Evolutionary conservation across 257 asterid genomes (phyloP).

Genomic region (Nicotiana otophora): DNA sequence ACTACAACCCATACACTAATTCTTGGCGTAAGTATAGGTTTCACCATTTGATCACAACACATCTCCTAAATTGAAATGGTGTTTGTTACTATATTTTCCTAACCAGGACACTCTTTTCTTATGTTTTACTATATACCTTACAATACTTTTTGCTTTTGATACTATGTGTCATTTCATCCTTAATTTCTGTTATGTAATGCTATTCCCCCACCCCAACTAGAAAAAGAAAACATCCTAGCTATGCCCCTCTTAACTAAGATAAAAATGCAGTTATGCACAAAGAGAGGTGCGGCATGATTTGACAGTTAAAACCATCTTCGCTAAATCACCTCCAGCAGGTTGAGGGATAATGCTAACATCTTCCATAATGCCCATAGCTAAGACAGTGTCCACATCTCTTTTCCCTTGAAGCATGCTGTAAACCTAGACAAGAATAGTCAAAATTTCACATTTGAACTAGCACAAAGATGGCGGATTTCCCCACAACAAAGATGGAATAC

Average conservation of each 20-base stretch:
- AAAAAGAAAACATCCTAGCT: not conserved
- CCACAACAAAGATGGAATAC: not conserved
- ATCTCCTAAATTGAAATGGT: too few species aligned
- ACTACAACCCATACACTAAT: too few species aligned
- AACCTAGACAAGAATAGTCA: conserved; percentile 42
- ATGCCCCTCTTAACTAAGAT: not conserved
- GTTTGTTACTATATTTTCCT: not conserved
- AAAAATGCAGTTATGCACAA: not conserved
- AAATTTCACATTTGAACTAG: not conserved
- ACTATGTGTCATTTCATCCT: not conserved
- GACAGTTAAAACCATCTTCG: conserved; percentile 18
- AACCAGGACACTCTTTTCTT: too few species aligned
- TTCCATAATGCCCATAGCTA: conserved; percentile 96
- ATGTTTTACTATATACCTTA: too few species aligned
- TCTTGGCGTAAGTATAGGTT: too few species aligned
- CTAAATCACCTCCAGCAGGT: conserved; percentile 82
- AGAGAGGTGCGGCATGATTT: conserved; percentile 16
- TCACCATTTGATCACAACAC: too few species aligned
- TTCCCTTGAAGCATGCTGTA: conserved; percentile 99
- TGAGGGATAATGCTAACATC: conserved; percentile 96
- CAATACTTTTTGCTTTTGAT: not conserved
- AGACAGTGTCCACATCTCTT: conserved; percentile 87
- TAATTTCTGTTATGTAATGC: not conserved
- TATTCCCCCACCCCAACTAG: not conserved
- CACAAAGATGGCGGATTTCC: not conserved